Conservation (phyloP, 495 filamentous ascomycete genomes). For the Elaphomyces granulatus region DNA sequence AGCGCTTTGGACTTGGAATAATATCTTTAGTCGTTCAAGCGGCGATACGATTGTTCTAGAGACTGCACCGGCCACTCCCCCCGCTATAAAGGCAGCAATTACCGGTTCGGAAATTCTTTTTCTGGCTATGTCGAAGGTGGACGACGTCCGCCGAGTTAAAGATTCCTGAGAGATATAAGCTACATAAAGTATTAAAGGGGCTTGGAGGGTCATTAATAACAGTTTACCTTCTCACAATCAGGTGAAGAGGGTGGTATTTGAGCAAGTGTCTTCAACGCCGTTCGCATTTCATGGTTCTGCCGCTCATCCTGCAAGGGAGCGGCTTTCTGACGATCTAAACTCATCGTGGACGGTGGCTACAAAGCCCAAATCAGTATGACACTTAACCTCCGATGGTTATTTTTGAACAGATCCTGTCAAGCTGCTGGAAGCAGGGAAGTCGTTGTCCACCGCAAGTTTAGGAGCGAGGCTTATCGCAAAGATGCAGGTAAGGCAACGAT, state of each 20-base stretch:
- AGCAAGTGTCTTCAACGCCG: conserved; percentile 11
- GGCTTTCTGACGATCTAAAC: conserved; percentile 23
- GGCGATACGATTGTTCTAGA: conserved; percentile 94
- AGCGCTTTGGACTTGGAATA: conserved; percentile 89
- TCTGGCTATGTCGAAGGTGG: conserved; percentile 11
- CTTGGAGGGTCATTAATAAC: conserved; percentile 1
- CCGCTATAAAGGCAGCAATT: conserved; percentile 85
- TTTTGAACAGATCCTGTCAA: too few species aligned
- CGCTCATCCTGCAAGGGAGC: conserved; percentile 12
- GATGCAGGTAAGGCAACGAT: too few species aligned
- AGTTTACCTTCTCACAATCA: conserved; percentile 16
- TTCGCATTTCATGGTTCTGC: conserved; percentile 10
- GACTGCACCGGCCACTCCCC: conserved; percentile 91
- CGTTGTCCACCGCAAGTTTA: too few species aligned
- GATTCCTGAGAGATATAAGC: conserved; percentile 8
- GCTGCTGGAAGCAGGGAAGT: too few species aligned
- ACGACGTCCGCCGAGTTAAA: conserved; percentile 4
- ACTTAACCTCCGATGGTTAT: too few species aligned
- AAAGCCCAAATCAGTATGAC: too few species aligned
- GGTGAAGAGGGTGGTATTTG: conserved; percentile 13
- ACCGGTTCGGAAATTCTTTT: conserved; percentile 48
- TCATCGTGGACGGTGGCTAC: conserved; percentile 22
- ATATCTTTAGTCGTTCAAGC: conserved; percentile 86
- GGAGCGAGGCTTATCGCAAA: too few species aligned
- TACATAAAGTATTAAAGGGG: background rate